Percentiles rank a stretch among this genome's conserved stretches.
phyloP scores from a whole-genome alignment of 805 yeast genomes.

The Wickerhamomyces sydowiorum region DNA sequence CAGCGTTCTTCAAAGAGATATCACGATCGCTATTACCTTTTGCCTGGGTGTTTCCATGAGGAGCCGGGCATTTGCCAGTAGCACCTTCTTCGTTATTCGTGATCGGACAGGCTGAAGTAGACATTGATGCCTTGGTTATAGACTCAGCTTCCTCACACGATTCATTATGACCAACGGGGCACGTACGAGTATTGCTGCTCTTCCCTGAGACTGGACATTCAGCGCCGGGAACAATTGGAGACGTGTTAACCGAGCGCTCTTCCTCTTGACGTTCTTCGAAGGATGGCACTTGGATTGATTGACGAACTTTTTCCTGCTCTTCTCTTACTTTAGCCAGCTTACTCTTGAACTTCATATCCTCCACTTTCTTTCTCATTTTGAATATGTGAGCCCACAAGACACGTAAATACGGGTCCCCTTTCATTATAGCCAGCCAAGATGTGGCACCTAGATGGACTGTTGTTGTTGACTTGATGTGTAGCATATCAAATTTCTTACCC shows the following conservation, averaged over 20 bases:
- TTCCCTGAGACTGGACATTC: constrained; percentile 4
- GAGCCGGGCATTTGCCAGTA: too few species aligned
- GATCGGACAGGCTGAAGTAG: too few species aligned
- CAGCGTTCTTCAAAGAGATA: too few species aligned
- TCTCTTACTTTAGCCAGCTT: neutral
- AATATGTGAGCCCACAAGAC: constrained; percentile 48
- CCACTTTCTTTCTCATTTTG: constrained; percentile 32
- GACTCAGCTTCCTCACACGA: too few species aligned
- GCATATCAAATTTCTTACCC: constrained; percentile 38
- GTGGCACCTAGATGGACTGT: constrained; percentile 44
- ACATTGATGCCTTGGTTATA: too few species aligned
- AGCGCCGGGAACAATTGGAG: too few species aligned
- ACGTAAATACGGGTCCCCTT: constrained; percentile 51
- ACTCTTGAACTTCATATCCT: constrained; percentile 16
- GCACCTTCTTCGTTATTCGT: too few species aligned
- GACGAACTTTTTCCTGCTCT: neutral
- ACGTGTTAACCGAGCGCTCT: constrained; percentile 12
- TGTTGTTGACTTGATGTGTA: constrained; percentile 36
- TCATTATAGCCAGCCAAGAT: constrained; percentile 54
- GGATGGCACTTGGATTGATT: neutral
- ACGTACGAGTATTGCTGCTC: constrained; percentile 8
- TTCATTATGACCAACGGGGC: constrained; percentile 24
- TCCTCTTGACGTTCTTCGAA: neutral
- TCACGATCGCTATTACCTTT: too few species aligned
- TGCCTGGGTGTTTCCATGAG: too few species aligned